phyloP scores from a whole-genome alignment of 495 filamentous ascomycete genomes.

The Neurospora pannonica region DNA sequence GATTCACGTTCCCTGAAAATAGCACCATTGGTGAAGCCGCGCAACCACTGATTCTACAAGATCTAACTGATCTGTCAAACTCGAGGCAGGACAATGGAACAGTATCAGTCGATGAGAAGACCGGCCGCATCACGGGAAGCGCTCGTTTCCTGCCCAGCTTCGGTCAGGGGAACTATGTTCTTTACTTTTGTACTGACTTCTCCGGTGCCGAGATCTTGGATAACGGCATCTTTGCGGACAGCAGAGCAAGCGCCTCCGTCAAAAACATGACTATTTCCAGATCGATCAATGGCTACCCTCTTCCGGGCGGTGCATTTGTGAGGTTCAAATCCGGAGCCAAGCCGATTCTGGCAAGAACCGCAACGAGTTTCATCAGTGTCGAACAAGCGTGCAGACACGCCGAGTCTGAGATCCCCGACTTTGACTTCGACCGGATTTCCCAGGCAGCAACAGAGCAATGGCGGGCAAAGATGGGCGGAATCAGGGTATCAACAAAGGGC shows the following conservation, averaged over 20 bases:
- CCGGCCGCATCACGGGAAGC: constrained; percentile 55
- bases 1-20: constrained; percentile 52
- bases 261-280: constrained; percentile 49
- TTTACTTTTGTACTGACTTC: constrained; percentile 66
- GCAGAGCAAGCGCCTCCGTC: constrained; percentile 43
- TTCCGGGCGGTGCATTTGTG: constrained; percentile 36
- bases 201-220: constrained; percentile 50
- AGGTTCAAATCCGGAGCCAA: constrained; percentile 28
- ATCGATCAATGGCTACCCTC: constrained; percentile 52
- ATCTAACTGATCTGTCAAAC: constrained; percentile 56
- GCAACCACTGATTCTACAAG: constrained; percentile 54
- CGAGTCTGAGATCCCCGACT: constrained; percentile 57
- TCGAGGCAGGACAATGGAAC: constrained; percentile 53
- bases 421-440: constrained; percentile 50
- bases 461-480: constrained; percentile 52
- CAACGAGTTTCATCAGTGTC: constrained; percentile 60
- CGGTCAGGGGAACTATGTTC: constrained; percentile 48
- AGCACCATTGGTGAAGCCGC: constrained; percentile 25
- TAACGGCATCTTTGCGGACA: constrained; percentile 55
- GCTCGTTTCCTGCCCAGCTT: constrained; percentile 63
- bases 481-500: constrained; percentile 46
- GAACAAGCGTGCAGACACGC: constrained; percentile 58
- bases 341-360: constrained; percentile 52
- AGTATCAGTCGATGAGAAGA: constrained; percentile 40
- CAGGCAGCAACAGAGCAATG: constrained; percentile 47